phyloP scores from a whole-genome alignment of 495 filamentous ascomycete species.

The Letharia lupina region DNA sequence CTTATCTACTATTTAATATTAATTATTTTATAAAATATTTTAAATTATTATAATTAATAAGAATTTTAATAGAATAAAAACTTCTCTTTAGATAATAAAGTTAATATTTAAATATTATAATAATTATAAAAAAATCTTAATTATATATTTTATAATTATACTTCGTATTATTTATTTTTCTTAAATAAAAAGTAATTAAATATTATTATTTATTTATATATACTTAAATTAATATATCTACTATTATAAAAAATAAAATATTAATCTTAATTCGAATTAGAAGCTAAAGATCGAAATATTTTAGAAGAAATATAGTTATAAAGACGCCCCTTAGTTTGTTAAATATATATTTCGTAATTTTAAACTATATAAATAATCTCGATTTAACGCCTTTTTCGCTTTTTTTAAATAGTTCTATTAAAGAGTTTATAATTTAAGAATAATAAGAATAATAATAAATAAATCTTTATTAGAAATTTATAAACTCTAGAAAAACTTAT shows the following conservation, averaged over 20 bases:
- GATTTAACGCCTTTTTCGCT: background rate
- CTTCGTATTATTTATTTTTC: conserved; percentile 15
- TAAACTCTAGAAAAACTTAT: no score
- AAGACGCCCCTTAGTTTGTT: background rate
- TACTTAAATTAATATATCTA: conserved; percentile 20
- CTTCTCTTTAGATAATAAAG: conserved; percentile 12
- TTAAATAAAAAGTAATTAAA: conserved; percentile 18
- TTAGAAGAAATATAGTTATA: conserved; percentile 20
- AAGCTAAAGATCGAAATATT: conserved; percentile 18
- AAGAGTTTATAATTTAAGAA: no score
- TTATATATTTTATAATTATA: conserved; percentile 23
- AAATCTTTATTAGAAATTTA: no score
- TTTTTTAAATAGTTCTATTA: background rate
- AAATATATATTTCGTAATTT: conserved; percentile 2
- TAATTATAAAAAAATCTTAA: conserved; percentile 19
- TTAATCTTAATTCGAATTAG: conserved; percentile 14
- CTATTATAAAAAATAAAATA: conserved; percentile 9
- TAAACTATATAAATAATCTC: no score
- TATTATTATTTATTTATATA: conserved; percentile 15
- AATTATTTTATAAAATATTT: no score
- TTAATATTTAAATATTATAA: conserved; percentile 8
- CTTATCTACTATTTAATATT: no score
- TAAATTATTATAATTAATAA: background rate
- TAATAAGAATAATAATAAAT: no score
- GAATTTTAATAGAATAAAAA: conserved; percentile 15